These are phyloP conservation scores for Kentomonas sorsogonicus DNA, from an alignment of 208 protist genomes.

Conservation along the genomic window DNA sequence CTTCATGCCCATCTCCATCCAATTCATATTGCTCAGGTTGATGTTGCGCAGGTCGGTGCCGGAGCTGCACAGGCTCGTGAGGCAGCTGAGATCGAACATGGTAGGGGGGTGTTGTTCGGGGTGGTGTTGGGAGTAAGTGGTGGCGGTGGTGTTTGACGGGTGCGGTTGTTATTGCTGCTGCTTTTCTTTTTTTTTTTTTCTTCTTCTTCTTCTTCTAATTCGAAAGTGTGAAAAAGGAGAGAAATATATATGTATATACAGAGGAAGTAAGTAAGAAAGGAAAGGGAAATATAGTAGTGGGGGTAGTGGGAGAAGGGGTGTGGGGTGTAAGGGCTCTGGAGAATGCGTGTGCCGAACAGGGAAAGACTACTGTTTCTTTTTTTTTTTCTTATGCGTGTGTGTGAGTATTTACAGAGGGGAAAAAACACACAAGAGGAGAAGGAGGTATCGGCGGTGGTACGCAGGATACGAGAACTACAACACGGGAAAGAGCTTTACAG, in stretches of 20 bases:
- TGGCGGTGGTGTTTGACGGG: neutral
- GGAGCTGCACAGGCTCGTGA: slow-evolving; percentile 13
- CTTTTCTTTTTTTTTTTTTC: neutral
- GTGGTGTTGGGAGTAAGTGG: neutral
- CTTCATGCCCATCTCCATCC: slow-evolving; percentile 28
- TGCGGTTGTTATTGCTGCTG: slow-evolving; percentile 1
- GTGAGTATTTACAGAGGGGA: too few relatives aligned
- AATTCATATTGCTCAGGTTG: slow-evolving; percentile 20
- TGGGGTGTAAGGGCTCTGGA: too few relatives aligned
- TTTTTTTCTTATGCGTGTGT: too few relatives aligned
- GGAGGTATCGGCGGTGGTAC: too few relatives aligned
- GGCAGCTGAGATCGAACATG: slow-evolving; percentile 32
- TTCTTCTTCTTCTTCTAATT: too few relatives aligned
- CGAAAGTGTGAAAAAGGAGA: neutral
- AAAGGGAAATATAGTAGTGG: slow-evolving; percentile 2
- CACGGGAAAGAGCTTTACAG: neutral
- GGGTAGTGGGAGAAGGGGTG: too few relatives aligned
- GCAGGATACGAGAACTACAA: too few relatives aligned
- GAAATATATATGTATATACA: neutral
- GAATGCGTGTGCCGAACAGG: too few relatives aligned
- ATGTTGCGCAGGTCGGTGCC: slow-evolving; percentile 9
- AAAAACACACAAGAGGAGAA: too few relatives aligned
- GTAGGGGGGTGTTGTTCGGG: slow-evolving; percentile 17
- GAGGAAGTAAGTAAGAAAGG: neutral
- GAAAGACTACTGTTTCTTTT: too few relatives aligned